A percentile compares a stretch with the other conserved stretches of the same genome.
phyloP scores from a whole-genome alignment of 2,329 filamentous ascomycete species.

The Nemania abortiva region DNA sequence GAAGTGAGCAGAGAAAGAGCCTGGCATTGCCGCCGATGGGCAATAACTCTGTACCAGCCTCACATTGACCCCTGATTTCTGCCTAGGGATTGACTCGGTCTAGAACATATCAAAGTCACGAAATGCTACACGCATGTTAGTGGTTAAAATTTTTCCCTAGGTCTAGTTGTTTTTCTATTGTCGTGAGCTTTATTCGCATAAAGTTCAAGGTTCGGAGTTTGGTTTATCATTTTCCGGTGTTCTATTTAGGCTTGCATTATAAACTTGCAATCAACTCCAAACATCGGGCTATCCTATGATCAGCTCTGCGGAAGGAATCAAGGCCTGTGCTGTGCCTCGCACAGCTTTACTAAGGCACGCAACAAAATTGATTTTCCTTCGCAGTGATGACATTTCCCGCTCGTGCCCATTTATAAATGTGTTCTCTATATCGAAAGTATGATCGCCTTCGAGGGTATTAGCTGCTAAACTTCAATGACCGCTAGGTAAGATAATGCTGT shows the following conservation, averaged over 20 bases:
- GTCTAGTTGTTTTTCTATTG: neutral
- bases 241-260: neutral
- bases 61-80: neutral
- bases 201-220: neutral
- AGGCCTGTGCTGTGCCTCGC: neutral
- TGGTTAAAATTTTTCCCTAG: neutral
- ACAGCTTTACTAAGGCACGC: neutral
- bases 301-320: neutral
- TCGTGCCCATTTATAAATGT: neutral
- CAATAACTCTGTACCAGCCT: neutral
- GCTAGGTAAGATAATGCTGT: neutral
- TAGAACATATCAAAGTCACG: neutral
- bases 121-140: neutral
- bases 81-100: neutral
- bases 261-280: neutral
- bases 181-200: neutral
- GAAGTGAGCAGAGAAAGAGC: neutral
- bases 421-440: neutral
- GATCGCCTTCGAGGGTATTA: neutral
- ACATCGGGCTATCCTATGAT: neutral
- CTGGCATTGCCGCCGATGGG: neutral
- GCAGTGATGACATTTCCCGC: neutral
- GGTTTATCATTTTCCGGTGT: neutral
- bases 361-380: neutral
- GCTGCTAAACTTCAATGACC: neutral